Conservation (phyloP, 495 filamentous ascomycete species). For the Sabuloglossum arenarium region DNA sequence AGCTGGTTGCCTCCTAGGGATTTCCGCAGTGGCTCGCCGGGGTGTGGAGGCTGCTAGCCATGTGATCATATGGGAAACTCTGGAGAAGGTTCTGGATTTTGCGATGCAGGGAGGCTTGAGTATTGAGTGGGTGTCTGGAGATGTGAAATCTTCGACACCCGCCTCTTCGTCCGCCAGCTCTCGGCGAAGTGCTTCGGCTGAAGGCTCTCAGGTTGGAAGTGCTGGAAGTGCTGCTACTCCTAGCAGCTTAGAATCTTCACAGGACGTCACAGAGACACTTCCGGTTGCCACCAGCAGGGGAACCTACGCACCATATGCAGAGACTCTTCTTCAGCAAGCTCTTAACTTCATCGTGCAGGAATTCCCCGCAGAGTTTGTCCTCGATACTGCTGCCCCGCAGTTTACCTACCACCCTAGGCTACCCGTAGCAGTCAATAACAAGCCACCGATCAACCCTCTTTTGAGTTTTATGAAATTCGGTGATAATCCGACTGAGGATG, state of each 20-base stretch:
- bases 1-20: constrained; percentile 26
- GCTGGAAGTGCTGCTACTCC: too few relatives aligned
- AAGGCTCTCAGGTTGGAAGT: constrained; percentile 6
- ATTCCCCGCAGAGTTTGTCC: constrained; percentile 27
- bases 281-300: constrained; percentile 6
- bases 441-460: constrained; percentile 21
- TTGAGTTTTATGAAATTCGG: constrained; percentile 45
- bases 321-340: constrained; percentile 17
- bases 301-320: constrained; percentile 11
- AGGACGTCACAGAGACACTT: not conserved
- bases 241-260: constrained; percentile 3
- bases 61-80: constrained; percentile 29
- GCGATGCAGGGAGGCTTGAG: constrained; percentile 16
- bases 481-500: constrained; percentile 28
- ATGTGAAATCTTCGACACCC: not conserved
- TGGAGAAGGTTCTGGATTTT: constrained; percentile 27
- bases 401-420: constrained; percentile 19
- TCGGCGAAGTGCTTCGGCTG: constrained; percentile 10
- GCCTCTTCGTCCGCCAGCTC: constrained; percentile 15
- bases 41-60: constrained; percentile 25
- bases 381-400: constrained; percentile 22
- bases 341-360: constrained; percentile 24
- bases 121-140: not conserved
- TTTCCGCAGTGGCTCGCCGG: constrained; percentile 21
- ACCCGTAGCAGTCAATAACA: constrained; percentile 13